Conservation (phyloP, 2,329 filamentous ascomycete species). For the Colletotrichum eremochloae region DNA sequence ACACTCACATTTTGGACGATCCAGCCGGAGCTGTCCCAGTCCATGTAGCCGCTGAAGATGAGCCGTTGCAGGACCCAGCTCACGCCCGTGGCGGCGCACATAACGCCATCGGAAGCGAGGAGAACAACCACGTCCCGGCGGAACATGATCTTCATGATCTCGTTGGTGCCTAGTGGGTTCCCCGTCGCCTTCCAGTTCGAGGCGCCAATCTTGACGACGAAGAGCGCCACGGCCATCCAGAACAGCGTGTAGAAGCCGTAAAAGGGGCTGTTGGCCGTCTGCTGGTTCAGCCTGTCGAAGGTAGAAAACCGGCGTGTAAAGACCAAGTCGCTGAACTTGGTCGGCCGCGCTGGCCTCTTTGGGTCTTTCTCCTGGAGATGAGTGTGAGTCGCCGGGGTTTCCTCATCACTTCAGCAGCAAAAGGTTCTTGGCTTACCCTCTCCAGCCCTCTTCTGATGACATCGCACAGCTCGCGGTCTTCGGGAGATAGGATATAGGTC, state of each 20-base stretch:
- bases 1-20: slow-evolving; percentile 74
- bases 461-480: slow-evolving; percentile 46
- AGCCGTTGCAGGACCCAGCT: slow-evolving; percentile 75
- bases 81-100: slow-evolving; percentile 76
- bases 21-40: slow-evolving; percentile 79
- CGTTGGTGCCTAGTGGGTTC: slow-evolving; percentile 76
- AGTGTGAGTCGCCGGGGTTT: not conserved
- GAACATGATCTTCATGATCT: slow-evolving; percentile 79
- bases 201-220: slow-evolving; percentile 75
- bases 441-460: slow-evolving; percentile 37
- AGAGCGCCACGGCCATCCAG: slow-evolving; percentile 77
- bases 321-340: slow-evolving; percentile 65
- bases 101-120: slow-evolving; percentile 74
- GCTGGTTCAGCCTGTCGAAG: slow-evolving; percentile 79
- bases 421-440: slow-evolving; percentile 18
- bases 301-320: slow-evolving; percentile 81
- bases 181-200: slow-evolving; percentile 79
- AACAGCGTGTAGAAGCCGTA: slow-evolving; percentile 85
- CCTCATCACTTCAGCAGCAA: not conserved
- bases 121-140: slow-evolving; percentile 65
- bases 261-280: slow-evolving; percentile 76
- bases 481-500: slow-evolving; percentile 47
- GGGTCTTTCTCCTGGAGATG: slow-evolving; percentile 34
- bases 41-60: slow-evolving; percentile 70
- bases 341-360: slow-evolving; percentile 23